These are phyloP conservation scores for Scutellaria minor DNA, from an alignment of 257 asterid genomes.

Conservation along the genomic window DNA sequence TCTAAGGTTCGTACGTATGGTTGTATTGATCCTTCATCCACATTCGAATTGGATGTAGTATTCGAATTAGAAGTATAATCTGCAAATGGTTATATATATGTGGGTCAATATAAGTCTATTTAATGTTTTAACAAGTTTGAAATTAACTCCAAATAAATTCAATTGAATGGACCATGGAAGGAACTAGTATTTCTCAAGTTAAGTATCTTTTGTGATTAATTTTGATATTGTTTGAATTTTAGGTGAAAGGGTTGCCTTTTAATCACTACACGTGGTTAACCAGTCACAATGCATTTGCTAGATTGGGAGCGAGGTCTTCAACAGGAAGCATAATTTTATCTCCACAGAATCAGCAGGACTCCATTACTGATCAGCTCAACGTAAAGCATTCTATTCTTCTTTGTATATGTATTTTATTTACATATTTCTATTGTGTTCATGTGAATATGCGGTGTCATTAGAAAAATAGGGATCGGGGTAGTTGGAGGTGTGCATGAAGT, in stretches of 20 bases:
- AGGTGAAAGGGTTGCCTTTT: constrained; percentile 85
- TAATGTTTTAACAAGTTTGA: background rate
- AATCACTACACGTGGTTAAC: constrained; percentile 92
- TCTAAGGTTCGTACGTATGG: constrained; percentile 56
- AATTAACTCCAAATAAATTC: background rate
- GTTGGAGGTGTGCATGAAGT: constrained; percentile 38
- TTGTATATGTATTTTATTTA: background rate
- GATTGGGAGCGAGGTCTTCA: constrained; percentile 68
- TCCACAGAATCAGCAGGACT: constrained; percentile 87
- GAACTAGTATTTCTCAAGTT: background rate
- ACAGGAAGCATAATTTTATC: constrained; percentile 68
- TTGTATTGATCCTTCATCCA: background rate
- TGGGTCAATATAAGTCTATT: background rate
- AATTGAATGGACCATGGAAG: background rate
- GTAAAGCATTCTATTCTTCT: constrained; percentile 43
- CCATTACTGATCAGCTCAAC: constrained; percentile 77
- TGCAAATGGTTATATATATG: background rate
- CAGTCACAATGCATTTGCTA: constrained; percentile 84
- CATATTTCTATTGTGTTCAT: background rate
- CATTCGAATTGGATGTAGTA: constrained; percentile 27
- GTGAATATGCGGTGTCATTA: constrained; percentile 33
- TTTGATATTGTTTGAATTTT: constrained; percentile 27
- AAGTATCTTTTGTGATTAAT: constrained; percentile 24
- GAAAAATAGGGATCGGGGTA: constrained; percentile 29
- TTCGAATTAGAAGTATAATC: constrained; percentile 17